Percentiles rank a stretch among this genome's conserved stretches.
Evolutionary conservation across 2,329 filamentous ascomycete genomes (phyloP).

Genomic region (Penicillium polonicum): DNA sequence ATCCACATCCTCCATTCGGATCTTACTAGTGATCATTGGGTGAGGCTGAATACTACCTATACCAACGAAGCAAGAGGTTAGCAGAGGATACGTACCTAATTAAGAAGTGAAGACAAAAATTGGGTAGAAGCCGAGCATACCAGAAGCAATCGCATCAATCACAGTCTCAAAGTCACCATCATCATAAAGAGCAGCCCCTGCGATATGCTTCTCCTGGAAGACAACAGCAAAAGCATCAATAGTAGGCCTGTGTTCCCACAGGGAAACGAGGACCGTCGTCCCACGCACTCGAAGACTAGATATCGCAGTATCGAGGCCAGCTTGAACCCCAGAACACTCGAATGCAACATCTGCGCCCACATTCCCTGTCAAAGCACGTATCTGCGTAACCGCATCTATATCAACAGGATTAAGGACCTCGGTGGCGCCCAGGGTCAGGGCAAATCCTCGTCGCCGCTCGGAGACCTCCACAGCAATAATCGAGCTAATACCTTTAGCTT

Average conservation of each 20-base stretch:
- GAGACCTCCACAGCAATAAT: conserved; percentile 61
- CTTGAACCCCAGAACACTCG: conserved; percentile 62
- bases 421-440: conserved; percentile 55
- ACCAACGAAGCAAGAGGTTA: conserved; percentile 22
- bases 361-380: conserved; percentile 48
- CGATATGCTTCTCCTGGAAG: conserved; percentile 54
- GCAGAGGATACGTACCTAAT: background rate
- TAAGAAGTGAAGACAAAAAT: background rate
- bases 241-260: conserved; percentile 58
- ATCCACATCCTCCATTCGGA: conserved; percentile 56
- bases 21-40: conserved; percentile 62
- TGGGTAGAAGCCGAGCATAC: conserved; percentile 16
- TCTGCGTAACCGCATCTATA: conserved; percentile 47
- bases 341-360: conserved; percentile 56
- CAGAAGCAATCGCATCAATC: conserved; percentile 49
- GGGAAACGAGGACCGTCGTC: conserved; percentile 61
- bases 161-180: conserved; percentile 59
- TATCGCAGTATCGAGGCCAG: conserved; percentile 48
- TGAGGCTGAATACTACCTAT: conserved; percentile 53
- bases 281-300: conserved; percentile 54
- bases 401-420: conserved; percentile 53
- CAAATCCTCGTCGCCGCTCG: conserved; percentile 51
- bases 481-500: conserved; percentile 51
- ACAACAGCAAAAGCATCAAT: conserved; percentile 56
- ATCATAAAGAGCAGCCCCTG: conserved; percentile 50